Evolutionary conservation across 2,329 filamentous ascomycete species (phyloP), one percentile per base, ranked within the genome.

Genomic region (Ascochyta koolunga): DNA sequence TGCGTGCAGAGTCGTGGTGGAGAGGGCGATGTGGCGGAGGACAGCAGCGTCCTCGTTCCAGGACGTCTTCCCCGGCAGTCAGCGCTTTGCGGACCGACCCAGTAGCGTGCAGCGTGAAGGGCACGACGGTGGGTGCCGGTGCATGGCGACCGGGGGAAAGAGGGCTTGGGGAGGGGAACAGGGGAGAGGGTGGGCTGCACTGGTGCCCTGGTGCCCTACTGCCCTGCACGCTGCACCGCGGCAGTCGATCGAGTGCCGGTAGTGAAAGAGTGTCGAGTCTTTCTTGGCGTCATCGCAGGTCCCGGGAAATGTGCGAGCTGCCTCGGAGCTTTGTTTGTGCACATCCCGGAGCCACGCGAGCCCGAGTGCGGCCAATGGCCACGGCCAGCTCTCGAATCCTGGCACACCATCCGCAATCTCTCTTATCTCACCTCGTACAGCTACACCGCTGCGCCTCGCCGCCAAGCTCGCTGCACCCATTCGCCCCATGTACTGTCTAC

Each of bases 81-180:
- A 39, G 42, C 41, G 25, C 43, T 33, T 35, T 44, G 33, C 54
- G 54, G 54, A 56, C 49, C 54, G 49, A 56, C 43, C 49, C 49
- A 44, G 53, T 56, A 56, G 54, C 43, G 51, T 55, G 47, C 41
- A 37, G 50, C 50, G 50, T 46, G 32, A 33, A 38, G 18, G 40
- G 7, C 25, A 31, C 15, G 27, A 40, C 16, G n/a, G 38, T 40
- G 55, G 46, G 35, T 49, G 38, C 13, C 19, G 22, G 29, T 43
- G 45, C 50, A 50, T 47, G 25, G 50, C 39, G 45, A 36, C 31
- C 18, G 37, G 42, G 45, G 31, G 41, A 22, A 36, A 13, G 41
- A 21, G n/a, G 16, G 13, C 5, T 41, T n/a, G 5, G 19, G 40
- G 29, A 32, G 27, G 22, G 25, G 29, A 22, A 33, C 25, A 5